Conservation (phyloP, 805 yeast genomes). For the Wickerhamiella sorbophila region DNA sequence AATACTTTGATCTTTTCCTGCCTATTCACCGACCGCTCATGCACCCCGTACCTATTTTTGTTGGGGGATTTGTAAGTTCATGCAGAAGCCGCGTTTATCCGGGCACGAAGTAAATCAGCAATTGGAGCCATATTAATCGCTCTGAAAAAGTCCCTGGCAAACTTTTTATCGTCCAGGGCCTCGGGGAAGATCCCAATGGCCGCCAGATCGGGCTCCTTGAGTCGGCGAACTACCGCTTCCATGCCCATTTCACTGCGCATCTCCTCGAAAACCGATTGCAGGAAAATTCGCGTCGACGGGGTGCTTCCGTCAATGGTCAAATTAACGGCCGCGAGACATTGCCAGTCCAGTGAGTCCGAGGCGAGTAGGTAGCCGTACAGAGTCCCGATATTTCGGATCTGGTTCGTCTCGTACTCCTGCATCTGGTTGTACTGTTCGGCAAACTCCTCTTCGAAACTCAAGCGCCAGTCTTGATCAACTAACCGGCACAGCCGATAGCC, state of each 20-base stretch:
- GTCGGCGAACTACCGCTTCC: constrained; percentile 32
- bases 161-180: constrained; percentile 31
- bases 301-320: constrained; percentile 61
- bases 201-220: constrained; percentile 39
- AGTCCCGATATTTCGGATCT: constrained; percentile 64
- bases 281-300: constrained; percentile 63
- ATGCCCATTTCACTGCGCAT: constrained; percentile 65
- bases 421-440: constrained; percentile 37
- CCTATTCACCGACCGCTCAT: too few species aligned
- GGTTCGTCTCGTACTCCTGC: constrained; percentile 56
- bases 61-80: neutral
- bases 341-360: constrained; percentile 53
- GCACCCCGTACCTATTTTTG: too few species aligned
- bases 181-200: constrained; percentile 53
- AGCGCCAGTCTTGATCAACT: constrained; percentile 39
- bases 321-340: constrained; percentile 37
- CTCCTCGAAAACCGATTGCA: constrained; percentile 70
- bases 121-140: constrained; percentile 79
- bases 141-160: constrained; percentile 80
- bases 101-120: constrained; percentile 68
- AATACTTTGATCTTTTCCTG: too few species aligned
- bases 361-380: constrained; percentile 79
- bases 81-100: neutral
- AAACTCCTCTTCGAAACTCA: constrained; percentile 40
- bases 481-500: constrained; percentile 48